These are phyloP conservation scores for Acidomyces sp. DNA, from an alignment of 495 filamentous ascomycete genomes.

Conservation along the genomic window DNA sequence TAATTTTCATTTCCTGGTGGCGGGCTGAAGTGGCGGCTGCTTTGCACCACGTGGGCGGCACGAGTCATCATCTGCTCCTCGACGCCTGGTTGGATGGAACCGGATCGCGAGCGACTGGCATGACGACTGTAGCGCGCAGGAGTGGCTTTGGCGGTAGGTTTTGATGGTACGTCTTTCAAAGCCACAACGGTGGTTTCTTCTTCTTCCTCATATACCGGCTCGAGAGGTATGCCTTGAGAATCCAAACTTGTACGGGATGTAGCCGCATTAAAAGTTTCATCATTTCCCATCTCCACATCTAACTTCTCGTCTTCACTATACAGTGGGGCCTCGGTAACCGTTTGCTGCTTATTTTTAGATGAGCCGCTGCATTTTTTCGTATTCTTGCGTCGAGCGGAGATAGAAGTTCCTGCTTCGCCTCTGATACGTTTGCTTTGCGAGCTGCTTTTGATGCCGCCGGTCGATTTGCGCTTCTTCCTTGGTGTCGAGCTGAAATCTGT, in stretches of 20 bases:
- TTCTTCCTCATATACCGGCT: conserved; percentile 19
- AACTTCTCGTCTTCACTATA: conserved; percentile 2
- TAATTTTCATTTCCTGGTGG: neutral
- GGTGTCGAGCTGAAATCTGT: conserved; percentile 8
- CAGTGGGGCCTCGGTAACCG: neutral
- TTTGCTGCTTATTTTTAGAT: neutral
- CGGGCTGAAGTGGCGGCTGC: conserved; percentile 3
- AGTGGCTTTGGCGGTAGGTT: conserved; percentile 17
- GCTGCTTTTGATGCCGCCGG: conserved; percentile 7
- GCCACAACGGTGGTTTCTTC: conserved; percentile 15
- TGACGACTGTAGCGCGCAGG: conserved; percentile 1
- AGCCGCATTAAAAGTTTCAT: neutral
- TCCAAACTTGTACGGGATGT: conserved; percentile 11
- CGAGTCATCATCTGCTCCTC: conserved; percentile 13
- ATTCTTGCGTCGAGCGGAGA: conserved; percentile 9
- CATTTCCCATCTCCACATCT: neutral
- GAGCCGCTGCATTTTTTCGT: neutral
- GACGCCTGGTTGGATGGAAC: neutral
- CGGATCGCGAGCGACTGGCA: neutral
- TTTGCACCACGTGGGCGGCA: conserved; percentile 11
- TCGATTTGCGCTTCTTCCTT: conserved; percentile 15
- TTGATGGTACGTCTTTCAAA: conserved; percentile 14
- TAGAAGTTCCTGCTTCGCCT: neutral
- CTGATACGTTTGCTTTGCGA: conserved; percentile 12
- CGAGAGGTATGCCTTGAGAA: conserved; percentile 15